Conservation (phyloP, 2,329 filamentous ascomycete species). For the Malbranchea cinnamomea region DNA sequence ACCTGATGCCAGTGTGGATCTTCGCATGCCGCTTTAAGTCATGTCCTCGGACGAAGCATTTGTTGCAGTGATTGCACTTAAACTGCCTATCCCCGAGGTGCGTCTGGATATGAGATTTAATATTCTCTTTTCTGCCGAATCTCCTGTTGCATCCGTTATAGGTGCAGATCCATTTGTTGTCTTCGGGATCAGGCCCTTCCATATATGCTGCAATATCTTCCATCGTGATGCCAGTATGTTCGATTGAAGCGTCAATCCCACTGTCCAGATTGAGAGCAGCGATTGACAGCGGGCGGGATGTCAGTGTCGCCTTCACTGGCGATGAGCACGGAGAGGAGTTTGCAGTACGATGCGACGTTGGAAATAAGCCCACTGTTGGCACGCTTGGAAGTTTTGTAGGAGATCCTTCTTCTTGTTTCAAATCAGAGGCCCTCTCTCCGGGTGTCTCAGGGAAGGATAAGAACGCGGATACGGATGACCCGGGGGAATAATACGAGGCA, state of each 20-base stretch:
- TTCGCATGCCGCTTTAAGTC: constrained; percentile 95
- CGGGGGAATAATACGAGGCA: constrained; percentile 14
- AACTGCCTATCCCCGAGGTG: constrained; percentile 94
- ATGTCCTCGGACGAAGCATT: constrained; percentile 93
- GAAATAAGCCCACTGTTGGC: constrained; percentile 14
- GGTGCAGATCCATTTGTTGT: constrained; percentile 67
- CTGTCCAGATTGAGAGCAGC: constrained; percentile 37
- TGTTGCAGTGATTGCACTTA: constrained; percentile 80
- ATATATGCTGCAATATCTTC: constrained; percentile 73
- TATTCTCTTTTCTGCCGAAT: constrained; percentile 97
- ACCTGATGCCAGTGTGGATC: constrained; percentile 92
- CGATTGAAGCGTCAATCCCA: constrained; percentile 45
- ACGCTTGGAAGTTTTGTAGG: constrained; percentile 18
- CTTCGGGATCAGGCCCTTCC: constrained; percentile 52
- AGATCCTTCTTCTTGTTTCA: constrained; percentile 12
- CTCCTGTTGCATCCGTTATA: constrained; percentile 68
- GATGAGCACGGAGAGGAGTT: constrained; percentile 11
- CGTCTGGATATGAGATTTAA: constrained; percentile 95
- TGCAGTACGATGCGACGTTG: constrained; percentile 10
- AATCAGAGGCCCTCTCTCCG: constrained; percentile 25
- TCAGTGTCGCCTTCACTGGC: constrained; percentile 22
- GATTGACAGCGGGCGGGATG: constrained; percentile 30
- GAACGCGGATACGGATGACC: constrained; percentile 36
- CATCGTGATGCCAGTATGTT: constrained; percentile 69
- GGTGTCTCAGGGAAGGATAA: constrained; percentile 39